Base-by-base conservation (phyloP, 495 filamentous ascomycete species). In the Parathielavia appendiculata region DNA sequence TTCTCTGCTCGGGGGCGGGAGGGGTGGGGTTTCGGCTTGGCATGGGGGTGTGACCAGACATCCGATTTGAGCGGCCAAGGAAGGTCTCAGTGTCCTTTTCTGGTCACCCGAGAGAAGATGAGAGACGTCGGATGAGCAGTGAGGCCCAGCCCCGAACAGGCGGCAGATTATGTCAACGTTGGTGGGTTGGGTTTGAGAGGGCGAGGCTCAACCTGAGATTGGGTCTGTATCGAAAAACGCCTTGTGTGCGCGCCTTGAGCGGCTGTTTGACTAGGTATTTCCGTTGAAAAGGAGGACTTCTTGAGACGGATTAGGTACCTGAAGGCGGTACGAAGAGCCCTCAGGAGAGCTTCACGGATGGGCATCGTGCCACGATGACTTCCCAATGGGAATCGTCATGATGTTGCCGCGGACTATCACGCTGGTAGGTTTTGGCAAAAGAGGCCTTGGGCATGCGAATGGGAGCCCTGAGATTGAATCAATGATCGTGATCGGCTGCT, bases 401-500 rank as follows among this genome's bases (percentile, higher is more conserved):
- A 6, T 51, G 39, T 41, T 50, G 45, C 54, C 45, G 44, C 54
- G 54, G 45, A 16, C 17, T n/a, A 34, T 51, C 47, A 36, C 46
- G 47, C 39, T 58, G 47, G 26, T 43, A 36, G 45, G 44, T 23
- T 35, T n/a, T 36, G 19, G 41, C 34, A 45, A 22, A 22, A 44
- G 38, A 40, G 17, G 47, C 32, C 22, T n/a, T 36, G 53, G 56
- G 52, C 34, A 38, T 40, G 59, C 54, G 32, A 60, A 56, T 59
- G 56, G 64, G 46, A 46, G 60, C 57, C 66, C 61, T 54, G 63
- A 70, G 63, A 68, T 70, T 60, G 59, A 69, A 66, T 66, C 62
- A 67, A 53, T 54, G 66, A 66, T 64, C 58, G 61, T 30, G 26
- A 30, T 30, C 26, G 26, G 26, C 26, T 30, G 26, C 26, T n/a